Conservation (phyloP, 2,329 filamentous ascomycete species). For the Claviceps sp. region DNA sequence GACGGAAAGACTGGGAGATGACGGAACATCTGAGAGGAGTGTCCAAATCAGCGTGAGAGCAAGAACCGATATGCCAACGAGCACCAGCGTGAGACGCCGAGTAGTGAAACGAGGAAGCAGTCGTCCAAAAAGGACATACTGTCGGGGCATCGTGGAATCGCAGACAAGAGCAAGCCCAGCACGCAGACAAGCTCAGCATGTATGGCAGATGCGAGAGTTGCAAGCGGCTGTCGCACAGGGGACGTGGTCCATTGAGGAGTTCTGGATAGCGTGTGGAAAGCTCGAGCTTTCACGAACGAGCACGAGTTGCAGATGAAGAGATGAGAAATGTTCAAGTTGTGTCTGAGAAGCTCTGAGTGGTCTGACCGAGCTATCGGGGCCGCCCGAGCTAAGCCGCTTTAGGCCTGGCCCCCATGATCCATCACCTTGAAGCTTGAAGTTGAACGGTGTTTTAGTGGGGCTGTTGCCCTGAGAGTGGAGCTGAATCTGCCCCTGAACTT, state of each 20-base stretch:
- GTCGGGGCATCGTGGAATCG: conserved; percentile 15
- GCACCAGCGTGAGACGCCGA: conserved; percentile 38
- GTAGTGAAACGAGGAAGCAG: conserved; percentile 36
- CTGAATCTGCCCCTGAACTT: too few species aligned
- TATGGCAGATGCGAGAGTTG: not conserved
- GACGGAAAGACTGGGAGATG: conserved; percentile 33
- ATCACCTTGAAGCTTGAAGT: too few species aligned
- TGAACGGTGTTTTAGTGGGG: too few species aligned
- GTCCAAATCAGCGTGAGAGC: conserved; percentile 41
- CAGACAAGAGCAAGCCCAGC: not conserved
- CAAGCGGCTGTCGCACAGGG: not conserved
- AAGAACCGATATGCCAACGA: conserved; percentile 37
- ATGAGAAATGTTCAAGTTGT: not conserved
- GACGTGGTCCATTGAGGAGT: not conserved
- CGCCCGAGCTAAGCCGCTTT: too few species aligned
- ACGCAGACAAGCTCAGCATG: not conserved
- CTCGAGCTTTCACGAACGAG: not conserved
- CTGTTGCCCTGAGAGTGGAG: too few species aligned
- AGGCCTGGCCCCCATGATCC: too few species aligned
- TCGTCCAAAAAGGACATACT: conserved; percentile 28
- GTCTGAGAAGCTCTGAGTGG: not conserved
- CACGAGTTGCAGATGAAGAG: not conserved
- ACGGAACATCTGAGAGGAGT: conserved; percentile 33
- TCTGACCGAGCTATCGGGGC: too few species aligned
- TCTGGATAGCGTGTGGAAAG: not conserved